phyloP scores from a whole-genome alignment of 1,139 yeast species.

The Nakaseomyces sp. region DNA sequence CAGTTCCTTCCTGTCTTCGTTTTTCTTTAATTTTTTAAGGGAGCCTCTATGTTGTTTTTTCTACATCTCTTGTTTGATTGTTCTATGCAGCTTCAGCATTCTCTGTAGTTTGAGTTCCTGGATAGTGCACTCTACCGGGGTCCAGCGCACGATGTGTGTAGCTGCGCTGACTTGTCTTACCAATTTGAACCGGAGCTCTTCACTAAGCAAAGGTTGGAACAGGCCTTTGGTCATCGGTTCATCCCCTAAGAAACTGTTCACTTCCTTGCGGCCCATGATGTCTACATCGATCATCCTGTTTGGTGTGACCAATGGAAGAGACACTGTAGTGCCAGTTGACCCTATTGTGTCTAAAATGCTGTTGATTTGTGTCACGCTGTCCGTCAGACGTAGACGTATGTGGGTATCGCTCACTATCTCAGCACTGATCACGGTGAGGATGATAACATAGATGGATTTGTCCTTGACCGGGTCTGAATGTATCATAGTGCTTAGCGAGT shows the following conservation, averaged over 20 bases:
- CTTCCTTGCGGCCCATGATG: background rate
- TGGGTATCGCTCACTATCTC: background rate
- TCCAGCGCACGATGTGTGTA: conserved; percentile 12
- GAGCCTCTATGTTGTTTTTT: background rate
- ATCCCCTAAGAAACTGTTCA: background rate
- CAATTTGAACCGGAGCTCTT: background rate
- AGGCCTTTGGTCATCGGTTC: background rate
- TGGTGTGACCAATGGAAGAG: too few species aligned
- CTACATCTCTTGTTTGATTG: conserved; percentile 1
- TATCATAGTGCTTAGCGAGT: background rate
- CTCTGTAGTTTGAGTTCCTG: conserved; percentile 18
- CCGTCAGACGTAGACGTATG: background rate
- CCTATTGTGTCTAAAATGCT: too few species aligned
- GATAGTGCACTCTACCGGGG: conserved; percentile 22
- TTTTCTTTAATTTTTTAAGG: background rate
- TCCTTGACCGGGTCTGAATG: background rate
- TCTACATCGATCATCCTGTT: background rate
- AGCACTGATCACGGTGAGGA: background rate
- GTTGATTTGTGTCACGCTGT: too few species aligned
- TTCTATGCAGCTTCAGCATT: conserved; percentile 1
- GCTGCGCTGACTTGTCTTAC: background rate
- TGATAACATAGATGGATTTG: background rate
- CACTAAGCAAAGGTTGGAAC: background rate
- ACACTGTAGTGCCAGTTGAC: too few species aligned
- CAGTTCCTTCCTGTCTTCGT: background rate